Evolutionary conservation across 2,329 filamentous ascomycete species (phyloP), one percentile per base, ranked within the genome.

Genomic region (Alternaria hordeiaustralica): DNA sequence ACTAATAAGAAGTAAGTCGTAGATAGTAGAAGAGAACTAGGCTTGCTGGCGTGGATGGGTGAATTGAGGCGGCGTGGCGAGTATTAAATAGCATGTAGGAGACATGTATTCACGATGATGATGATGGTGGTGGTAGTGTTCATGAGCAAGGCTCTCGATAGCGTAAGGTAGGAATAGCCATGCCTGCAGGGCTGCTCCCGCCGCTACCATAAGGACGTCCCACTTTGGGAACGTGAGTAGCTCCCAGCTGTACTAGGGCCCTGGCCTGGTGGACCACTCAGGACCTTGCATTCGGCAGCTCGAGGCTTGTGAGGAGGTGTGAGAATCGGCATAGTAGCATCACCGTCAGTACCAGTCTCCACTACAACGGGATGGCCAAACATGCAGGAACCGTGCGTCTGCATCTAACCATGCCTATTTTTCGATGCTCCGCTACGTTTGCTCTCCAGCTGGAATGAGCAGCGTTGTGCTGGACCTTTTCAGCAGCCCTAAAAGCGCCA

Each of bases 181-280:
- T 70, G 64, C 65, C n/a, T 63, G 71, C 72, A 78, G 75, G 76
- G 71, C 75, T 74, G 60, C 71, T 78, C 75, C 78, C 76, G 75
- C 73, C 72, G 75, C 74, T 74, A 78, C 66, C 70, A 69, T 73
- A 58, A 49, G 78, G 73, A 76, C 76, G 74, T 71, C 73, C 75
- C 77, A 78, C 77, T 73, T 71, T 72, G 70, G 70, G 72, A 72
- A 64, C 69, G 62, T 75, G 71, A 73, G 73, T 72, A 75, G 71
- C 70, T 66, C 69, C 77, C 77, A 80, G 78, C 78, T 79, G 77
- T 75, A 67, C 64, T 69, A 58, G 65, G 69, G 63, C 64, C 63
- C 63, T 57, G 47, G 36, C 60, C 62, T 47, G 73, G 63, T 64
- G 51, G 28, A 72, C 71, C 72, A 74, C 76, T 78, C 75, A 79